A percentile compares a stretch with the other conserved stretches of the same genome.
Conservation (phyloP, 345 rosid genomes). For the Acer negundo region DNA sequence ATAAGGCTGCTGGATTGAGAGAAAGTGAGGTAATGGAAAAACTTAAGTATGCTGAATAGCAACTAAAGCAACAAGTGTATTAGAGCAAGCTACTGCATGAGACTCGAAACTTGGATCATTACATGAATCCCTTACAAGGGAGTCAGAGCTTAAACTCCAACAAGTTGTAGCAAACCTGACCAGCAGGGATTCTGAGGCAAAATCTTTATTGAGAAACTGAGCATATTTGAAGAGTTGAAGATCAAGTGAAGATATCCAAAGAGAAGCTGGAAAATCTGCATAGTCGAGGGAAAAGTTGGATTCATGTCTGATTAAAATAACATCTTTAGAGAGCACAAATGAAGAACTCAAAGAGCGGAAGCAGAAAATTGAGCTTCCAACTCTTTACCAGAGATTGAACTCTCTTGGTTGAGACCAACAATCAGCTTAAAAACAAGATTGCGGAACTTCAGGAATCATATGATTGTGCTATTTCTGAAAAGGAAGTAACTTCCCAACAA, state of each 20-base stretch:
- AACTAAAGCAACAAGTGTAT: slow-evolving; percentile 52
- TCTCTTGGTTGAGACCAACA: slow-evolving; percentile 66
- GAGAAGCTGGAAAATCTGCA: slow-evolving; percentile 59
- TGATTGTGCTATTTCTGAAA: slow-evolving; percentile 56
- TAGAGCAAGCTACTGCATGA: slow-evolving; percentile 58
- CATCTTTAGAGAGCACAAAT: slow-evolving; percentile 55
- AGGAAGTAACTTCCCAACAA: slow-evolving; percentile 59
- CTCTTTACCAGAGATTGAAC: slow-evolving; percentile 62
- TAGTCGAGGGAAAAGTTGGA: slow-evolving; percentile 73
- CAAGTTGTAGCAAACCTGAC: slow-evolving; percentile 59
- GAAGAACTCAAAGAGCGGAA: slow-evolving; percentile 64
- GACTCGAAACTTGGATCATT: slow-evolving; percentile 68
- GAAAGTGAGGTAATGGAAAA: slow-evolving; percentile 68
- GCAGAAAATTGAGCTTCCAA: slow-evolving; percentile 60
- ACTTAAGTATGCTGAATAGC: slow-evolving; percentile 76
- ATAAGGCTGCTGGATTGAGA: slow-evolving; percentile 59
- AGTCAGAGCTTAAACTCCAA: slow-evolving; percentile 45
- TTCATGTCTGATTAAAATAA: slow-evolving; percentile 46
- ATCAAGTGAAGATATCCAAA: slow-evolving; percentile 54
- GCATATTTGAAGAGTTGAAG: slow-evolving; percentile 44
- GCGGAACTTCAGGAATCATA: slow-evolving; percentile 76
- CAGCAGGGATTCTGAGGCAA: slow-evolving; percentile 74
- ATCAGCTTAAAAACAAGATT: slow-evolving; percentile 67
- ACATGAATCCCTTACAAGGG: slow-evolving; percentile 57
- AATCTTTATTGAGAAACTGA: slow-evolving; percentile 63